phyloP scores from a whole-genome alignment of 768 basidiomycete species.

The Tricholoma saponaceum region DNA sequence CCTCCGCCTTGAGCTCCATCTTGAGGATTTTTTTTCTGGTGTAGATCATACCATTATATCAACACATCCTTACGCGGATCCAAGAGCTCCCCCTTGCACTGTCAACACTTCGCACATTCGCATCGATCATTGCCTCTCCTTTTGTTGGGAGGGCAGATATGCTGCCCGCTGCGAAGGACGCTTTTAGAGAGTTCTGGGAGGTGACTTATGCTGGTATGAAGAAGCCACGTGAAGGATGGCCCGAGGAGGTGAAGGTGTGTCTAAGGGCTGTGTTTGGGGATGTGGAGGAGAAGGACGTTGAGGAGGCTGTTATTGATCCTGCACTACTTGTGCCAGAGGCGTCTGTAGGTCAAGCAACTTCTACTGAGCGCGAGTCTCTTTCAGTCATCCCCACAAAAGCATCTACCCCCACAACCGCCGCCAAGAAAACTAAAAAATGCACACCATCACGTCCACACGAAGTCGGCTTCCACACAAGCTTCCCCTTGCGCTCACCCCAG shows the following conservation, averaged over 20 bases:
- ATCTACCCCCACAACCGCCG: constrained; percentile 16
- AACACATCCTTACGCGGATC: constrained; percentile 50
- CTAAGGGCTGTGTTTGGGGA: constrained; percentile 14
- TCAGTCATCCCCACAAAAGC: constrained; percentile 10
- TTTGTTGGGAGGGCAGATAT: constrained; percentile 51
- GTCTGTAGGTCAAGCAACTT: neutral
- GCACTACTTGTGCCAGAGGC: constrained; percentile 3
- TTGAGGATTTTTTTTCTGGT: constrained; percentile 2
- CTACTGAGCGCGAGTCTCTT: neutral
- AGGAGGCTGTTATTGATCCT: neutral
- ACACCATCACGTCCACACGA: constrained; percentile 37
- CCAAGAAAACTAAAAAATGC: constrained; percentile 10
- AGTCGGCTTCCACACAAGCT: constrained; percentile 20
- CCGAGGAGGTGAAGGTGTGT: constrained; percentile 35
- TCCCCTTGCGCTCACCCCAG: constrained; percentile 18
- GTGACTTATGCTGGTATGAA: constrained; percentile 35
- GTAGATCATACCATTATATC: constrained; percentile 62
- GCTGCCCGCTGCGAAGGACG: constrained; percentile 36
- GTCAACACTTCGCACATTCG: constrained; percentile 42
- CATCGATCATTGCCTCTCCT: constrained; percentile 50
- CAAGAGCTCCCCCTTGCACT: constrained; percentile 39
- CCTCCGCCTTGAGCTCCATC: neutral
- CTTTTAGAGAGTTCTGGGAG: constrained; percentile 65
- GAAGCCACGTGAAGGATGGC: constrained; percentile 51
- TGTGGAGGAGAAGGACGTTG: constrained; percentile 1